A percentile compares a stretch with the other conserved stretches of the same genome.
Evolutionary conservation across 257 asterid species (phyloP).

Genomic region (Nicotiana tabacum): DNA sequence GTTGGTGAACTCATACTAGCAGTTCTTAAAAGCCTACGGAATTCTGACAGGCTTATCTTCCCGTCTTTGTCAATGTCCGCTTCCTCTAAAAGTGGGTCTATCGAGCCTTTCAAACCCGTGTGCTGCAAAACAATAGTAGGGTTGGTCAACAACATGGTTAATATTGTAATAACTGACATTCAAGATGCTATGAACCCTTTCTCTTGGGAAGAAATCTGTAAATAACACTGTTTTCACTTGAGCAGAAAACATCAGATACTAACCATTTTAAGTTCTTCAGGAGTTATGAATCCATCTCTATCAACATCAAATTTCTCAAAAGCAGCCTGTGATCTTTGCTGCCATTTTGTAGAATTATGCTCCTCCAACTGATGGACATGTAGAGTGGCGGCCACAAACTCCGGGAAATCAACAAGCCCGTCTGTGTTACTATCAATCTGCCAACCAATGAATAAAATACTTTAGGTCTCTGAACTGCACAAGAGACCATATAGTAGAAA

Average conservation of each 20-base stretch:
- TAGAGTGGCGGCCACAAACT: conserved; percentile 77
- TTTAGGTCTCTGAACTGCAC: not conserved
- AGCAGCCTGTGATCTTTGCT: conserved; percentile 60
- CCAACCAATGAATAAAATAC: conserved; percentile 15
- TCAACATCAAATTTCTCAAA: conserved; percentile 80
- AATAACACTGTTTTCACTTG: not conserved
- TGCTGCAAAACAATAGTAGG: conserved; percentile 36
- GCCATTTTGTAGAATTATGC: conserved; percentile 69
- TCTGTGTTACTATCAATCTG: conserved; percentile 87
- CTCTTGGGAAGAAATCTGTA: not conserved
- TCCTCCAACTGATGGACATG: conserved; percentile 82
- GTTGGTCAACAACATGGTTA: not conserved
- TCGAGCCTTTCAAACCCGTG: conserved; percentile 61
- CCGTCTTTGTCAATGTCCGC: conserved; percentile 90
- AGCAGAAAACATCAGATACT: conserved; percentile 11
- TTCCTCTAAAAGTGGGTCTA: conserved; percentile 74
- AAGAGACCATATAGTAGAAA: not conserved
- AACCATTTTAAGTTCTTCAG: conserved; percentile 75
- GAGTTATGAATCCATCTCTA: conserved; percentile 67
- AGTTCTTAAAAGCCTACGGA: conserved; percentile 74
- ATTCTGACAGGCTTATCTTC: conserved; percentile 69
- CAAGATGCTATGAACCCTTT: not conserved
- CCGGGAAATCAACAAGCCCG: conserved; percentile 79
- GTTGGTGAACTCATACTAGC: conserved; percentile 70
- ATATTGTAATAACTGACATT: not conserved